phyloP scores from a whole-genome alignment of 78 protist genomes.

The Chrysochromulina parva region DNA sequence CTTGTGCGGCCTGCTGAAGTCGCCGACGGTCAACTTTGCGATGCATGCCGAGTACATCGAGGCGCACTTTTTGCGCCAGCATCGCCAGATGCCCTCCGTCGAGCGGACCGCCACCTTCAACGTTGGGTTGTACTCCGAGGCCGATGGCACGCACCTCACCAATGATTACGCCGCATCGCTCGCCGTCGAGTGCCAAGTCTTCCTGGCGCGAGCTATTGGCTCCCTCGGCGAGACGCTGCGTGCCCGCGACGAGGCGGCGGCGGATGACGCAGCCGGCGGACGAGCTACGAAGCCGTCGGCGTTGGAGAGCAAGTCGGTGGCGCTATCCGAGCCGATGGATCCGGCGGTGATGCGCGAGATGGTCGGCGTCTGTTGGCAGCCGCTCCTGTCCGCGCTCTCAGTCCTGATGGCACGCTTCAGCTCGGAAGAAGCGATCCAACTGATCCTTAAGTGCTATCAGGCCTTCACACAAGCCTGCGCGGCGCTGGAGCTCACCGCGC shows the following conservation, averaged over 20 bases:
- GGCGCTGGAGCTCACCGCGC: too few relatives aligned
- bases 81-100: not conserved
- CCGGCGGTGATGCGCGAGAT: not conserved
- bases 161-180: not conserved
- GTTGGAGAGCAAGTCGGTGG: too few relatives aligned
- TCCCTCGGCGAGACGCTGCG: too few relatives aligned
- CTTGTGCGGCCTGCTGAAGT: not conserved
- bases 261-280: too few relatives aligned
- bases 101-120: not conserved
- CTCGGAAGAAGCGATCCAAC: not conserved
- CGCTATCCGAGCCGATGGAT: too few relatives aligned
- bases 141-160: not conserved
- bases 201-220: too few relatives aligned
- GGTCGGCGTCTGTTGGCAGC: not conserved
- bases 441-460: too few relatives aligned
- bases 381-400: not conserved
- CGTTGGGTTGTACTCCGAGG: not conserved
- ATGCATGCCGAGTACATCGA: not conserved
- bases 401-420: not conserved
- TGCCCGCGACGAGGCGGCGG: too few relatives aligned
- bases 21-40: not conserved
- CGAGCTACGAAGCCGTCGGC: too few relatives aligned
- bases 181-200: constrained; percentile 11
- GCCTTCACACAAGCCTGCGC: too few relatives aligned
- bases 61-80: not conserved